Percentiles rank a stretch among this genome's conserved stretches.
These are phyloP conservation scores for Naematelia aurantialba DNA, from an alignment of 768 basidiomycete genomes.

Conservation along the genomic window DNA sequence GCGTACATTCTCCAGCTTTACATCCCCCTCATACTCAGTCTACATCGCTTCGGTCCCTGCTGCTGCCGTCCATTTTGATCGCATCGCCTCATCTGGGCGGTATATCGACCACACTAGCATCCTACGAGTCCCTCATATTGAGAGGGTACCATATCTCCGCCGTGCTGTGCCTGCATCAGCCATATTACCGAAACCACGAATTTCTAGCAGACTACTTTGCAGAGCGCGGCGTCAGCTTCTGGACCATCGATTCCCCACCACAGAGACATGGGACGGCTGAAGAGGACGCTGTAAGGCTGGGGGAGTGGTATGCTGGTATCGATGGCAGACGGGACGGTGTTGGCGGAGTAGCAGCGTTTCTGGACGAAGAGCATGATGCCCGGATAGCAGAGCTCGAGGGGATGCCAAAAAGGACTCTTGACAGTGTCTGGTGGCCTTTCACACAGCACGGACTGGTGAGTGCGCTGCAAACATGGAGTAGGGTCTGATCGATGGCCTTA, in stretches of 20 bases:
- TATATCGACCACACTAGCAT: slow-evolving; percentile 85
- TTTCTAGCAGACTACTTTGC: slow-evolving; percentile 76
- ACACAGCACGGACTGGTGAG: slow-evolving; percentile 66
- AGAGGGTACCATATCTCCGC: slow-evolving; percentile 85
- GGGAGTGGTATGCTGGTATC: slow-evolving; percentile 63
- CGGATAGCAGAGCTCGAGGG: slow-evolving; percentile 70
- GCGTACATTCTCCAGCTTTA: slow-evolving; percentile 84
- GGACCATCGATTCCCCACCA: slow-evolving; percentile 48
- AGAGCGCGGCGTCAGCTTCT: slow-evolving; percentile 57
- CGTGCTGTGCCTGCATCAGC: slow-evolving; percentile 75
- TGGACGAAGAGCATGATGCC: slow-evolving; percentile 63
- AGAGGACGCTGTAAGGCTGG: slow-evolving; percentile 58
- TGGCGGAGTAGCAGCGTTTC: slow-evolving; percentile 54
- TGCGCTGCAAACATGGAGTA: neutral
- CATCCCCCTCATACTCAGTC: slow-evolving; percentile 73
- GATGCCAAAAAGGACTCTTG: slow-evolving; percentile 72
- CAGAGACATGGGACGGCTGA: slow-evolving; percentile 32
- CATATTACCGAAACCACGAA: slow-evolving; percentile 81
- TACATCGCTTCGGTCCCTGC: slow-evolving; percentile 79
- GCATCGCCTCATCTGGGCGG: slow-evolving; percentile 88
- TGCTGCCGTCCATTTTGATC: slow-evolving; percentile 79
- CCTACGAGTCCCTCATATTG: slow-evolving; percentile 85
- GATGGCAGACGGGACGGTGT: slow-evolving; percentile 53
- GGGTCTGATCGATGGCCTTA: slow-evolving; percentile 35
- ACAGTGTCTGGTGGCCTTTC: slow-evolving; percentile 94